phyloP scores from a whole-genome alignment of 2,329 filamentous ascomycete genomes.

The Xylaria multiplex region DNA sequence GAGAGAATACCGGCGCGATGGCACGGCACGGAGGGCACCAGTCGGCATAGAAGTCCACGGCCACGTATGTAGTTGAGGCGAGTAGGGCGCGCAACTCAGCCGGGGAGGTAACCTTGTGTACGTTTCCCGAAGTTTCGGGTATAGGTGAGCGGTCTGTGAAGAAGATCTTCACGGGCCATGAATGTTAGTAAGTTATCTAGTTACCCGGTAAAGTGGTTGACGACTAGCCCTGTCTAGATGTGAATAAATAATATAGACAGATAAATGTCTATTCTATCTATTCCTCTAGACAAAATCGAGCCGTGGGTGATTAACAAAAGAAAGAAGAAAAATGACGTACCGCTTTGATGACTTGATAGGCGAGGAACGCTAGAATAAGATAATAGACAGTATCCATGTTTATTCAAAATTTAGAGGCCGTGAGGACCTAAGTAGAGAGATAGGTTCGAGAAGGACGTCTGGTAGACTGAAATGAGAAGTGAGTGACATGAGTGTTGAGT shows the following conservation, averaged over 20 bases:
- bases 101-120: constrained; percentile 48
- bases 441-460: no score
- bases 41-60: constrained; percentile 61
- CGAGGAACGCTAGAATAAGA: constrained; percentile 9
- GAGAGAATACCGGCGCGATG: constrained; percentile 59
- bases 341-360: constrained; percentile 11
- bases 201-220: no score
- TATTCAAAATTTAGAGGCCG: background rate
- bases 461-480: no score
- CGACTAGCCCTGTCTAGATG: no score
- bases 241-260: background rate
- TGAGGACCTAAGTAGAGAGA: no score
- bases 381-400: constrained; percentile 24
- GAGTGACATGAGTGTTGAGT: no score
- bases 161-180: constrained; percentile 19
- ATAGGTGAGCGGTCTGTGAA: constrained; percentile 50
- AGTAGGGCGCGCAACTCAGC: constrained; percentile 50
- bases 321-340: background rate
- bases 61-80: constrained; percentile 54
- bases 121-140: constrained; percentile 53
- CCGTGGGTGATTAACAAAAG: background rate
- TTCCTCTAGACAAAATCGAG: background rate
- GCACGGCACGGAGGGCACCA: constrained; percentile 63
- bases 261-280: background rate
- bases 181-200: constrained; percentile 8